Evolutionary conservation across 2,329 filamentous ascomycete genomes (phyloP).

Genomic region (Talaromyces sp.): DNA sequence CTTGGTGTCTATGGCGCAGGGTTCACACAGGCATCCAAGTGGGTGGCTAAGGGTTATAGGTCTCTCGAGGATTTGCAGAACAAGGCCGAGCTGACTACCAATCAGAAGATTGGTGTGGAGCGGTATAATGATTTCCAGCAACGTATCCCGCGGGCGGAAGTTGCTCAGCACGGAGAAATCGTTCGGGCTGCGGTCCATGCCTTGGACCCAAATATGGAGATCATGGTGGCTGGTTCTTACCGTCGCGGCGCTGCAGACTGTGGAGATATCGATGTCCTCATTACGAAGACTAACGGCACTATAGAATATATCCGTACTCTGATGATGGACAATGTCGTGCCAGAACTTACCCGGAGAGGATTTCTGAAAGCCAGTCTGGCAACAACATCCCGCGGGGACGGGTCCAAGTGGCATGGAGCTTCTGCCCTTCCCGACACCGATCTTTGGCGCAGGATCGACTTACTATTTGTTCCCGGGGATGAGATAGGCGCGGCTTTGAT

Average conservation of each 20-base stretch:
- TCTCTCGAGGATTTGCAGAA: conserved; percentile 69
- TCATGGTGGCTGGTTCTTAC: conserved; percentile 81
- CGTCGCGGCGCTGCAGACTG: conserved; percentile 72
- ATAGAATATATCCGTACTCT: conserved; percentile 60
- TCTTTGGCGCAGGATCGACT: conserved; percentile 78
- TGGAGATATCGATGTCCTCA: conserved; percentile 80
- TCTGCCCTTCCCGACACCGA: conserved; percentile 63
- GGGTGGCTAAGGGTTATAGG: conserved; percentile 72
- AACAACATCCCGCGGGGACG: conserved; percentile 53
- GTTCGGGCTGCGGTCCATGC: conserved; percentile 59
- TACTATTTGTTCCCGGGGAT: conserved; percentile 75
- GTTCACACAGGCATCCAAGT: conserved; percentile 65
- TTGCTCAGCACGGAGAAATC: conserved; percentile 65
- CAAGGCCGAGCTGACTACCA: conserved; percentile 63
- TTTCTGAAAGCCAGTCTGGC: conserved; percentile 74
- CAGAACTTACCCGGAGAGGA: conserved; percentile 55
- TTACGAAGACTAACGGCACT: conserved; percentile 66
- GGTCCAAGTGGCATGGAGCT: conserved; percentile 86
- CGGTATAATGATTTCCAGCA: conserved; percentile 76
- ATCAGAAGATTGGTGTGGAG: conserved; percentile 73
- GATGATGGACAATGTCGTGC: conserved; percentile 63
- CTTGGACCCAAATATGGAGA: conserved; percentile 64
- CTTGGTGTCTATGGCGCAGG: conserved; percentile 79
- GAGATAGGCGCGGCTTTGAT: conserved; percentile 82
- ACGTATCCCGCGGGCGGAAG: conserved; percentile 75